Conservation (phyloP, 148 eudicot genomes). For the Polygonum maritimum region DNA sequence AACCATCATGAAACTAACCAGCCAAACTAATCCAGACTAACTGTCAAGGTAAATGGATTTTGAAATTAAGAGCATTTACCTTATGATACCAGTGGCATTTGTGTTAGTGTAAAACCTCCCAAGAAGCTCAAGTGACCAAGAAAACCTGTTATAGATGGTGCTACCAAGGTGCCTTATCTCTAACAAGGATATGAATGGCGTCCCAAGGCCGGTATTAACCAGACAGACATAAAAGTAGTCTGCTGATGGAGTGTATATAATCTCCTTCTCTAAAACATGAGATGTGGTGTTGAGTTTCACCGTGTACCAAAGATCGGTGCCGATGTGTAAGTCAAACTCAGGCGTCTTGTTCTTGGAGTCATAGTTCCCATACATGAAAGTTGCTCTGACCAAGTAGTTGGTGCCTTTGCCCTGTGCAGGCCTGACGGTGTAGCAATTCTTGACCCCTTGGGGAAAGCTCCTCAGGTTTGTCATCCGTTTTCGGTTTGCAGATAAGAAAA, state of each 20-base stretch:
- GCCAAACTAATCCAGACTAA: background rate
- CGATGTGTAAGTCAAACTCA: constrained; percentile 23
- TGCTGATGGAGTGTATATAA: constrained; percentile 19
- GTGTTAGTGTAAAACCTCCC: constrained; percentile 11
- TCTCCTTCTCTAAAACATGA: background rate
- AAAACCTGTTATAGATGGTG: constrained; percentile 9
- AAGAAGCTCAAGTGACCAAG: constrained; percentile 17
- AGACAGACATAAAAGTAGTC: constrained; percentile 31
- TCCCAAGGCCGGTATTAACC: constrained; percentile 19
- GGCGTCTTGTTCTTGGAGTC: constrained; percentile 17
- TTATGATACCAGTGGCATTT: background rate
- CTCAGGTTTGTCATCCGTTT: constrained; percentile 10
- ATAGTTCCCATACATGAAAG: constrained; percentile 36
- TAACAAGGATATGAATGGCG: constrained; percentile 33
- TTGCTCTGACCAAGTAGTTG: constrained; percentile 26
- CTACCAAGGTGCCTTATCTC: constrained; percentile 24
- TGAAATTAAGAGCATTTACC: constrained; percentile 2
- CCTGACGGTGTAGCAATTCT: constrained; percentile 29
- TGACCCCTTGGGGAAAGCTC: constrained; percentile 29
- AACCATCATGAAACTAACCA: background rate
- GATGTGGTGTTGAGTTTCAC: background rate
- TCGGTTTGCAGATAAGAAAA: background rate
- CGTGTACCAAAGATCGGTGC: constrained; percentile 25
- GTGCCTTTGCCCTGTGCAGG: constrained; percentile 15
- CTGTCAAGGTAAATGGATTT: background rate